Evolutionary conservation across 805 yeast species (phyloP), one percentile per base, ranked within the genome.

Genomic region (Lipomyces orientalis): DNA sequence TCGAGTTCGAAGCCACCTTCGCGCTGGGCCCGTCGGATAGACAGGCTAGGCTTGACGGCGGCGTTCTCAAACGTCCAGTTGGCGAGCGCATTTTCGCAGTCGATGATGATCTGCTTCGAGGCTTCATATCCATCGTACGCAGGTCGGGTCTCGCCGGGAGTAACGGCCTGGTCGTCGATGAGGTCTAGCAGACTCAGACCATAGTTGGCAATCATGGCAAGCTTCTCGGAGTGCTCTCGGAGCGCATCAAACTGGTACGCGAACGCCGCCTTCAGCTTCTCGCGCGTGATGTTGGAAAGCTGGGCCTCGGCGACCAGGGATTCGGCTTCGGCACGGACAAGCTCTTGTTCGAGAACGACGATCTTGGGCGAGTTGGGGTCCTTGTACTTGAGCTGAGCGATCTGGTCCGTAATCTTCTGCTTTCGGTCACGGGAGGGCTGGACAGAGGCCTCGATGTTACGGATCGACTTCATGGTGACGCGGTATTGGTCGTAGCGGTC

Each of bases 221-320:
- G 86, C 85, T 95, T 95, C 86, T 95, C 98, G 75, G 97, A 87
- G 81, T 89, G 89, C 84, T 94, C 99, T 81, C 97, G 90, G 73
- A 90, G 84, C 67, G 98, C 91, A 80, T 95, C 98, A 76, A 94
- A 94, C 83, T 94, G 97, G 83, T 94, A 93, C 84, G 90, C 88
- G 86, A 91, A 95, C 64, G 98, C 96, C 73, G 97, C 95, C 89
- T 95, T 95, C 79, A 94, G 86, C 85, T 93, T 93, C 84, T 93
- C 98, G 82, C 99, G 91, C 76, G 98, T 94, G 82, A 95, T 94
- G 85, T 94, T 94, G 71, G 97, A 91, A 79, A 94, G 88, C 85
- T 94, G 99, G 68, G 98, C 98, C 85, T 94, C 99, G 68, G 99
- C 99, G 76, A 94, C 99, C 76, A 94, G 88, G 61, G 97, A 92